Evolutionary conservation across 306 rosid species (phyloP), one percentile per base, ranked within the genome.

Genomic region (Cercis canadensis): DNA sequence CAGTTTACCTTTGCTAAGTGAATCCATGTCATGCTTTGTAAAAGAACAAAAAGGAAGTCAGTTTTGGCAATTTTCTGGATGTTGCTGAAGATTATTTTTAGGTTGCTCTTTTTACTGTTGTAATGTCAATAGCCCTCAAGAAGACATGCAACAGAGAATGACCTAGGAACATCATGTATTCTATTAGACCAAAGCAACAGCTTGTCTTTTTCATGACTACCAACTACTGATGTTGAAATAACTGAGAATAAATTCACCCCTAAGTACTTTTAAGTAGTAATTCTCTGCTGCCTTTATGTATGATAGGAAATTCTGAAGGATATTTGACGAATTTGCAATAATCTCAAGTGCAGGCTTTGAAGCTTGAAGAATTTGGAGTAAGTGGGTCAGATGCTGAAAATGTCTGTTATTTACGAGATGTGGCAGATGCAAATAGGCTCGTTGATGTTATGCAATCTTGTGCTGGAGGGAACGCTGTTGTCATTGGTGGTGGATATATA

Each of bases 301-400:
- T 34, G 5, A 19, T 17, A 54, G 55, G 49, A 54, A 14, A 55
- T n/a, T 37, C n/a, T 9, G 55, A 70, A 65, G 18, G 53, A 47
- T 54, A 62, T 69, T 72, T 14, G 75, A 55, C 37, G 47, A 54
- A 65, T 24, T 34, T 67, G 37, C 65, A 51, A 72, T 73, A 44
- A 72, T 73, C 62, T 61, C 54, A 67, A 69, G 15, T 75, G 52
- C 76, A 94, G 99, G 86, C 99, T 62, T 78, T 89, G 87, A 91
- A 86, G 86, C 96, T 94, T 47, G 96, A 94, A 81, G 99, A 94
- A 78, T 94, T 94, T 77, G 99, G 99, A 62, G 97, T 94, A 60
- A 86, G 33, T 70, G 99, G 96, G 59, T 94, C 97, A 45, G 92
- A 91, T 86, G 96, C 99, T 17, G 86, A 83, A 85, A 94, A 91